phyloP scores from a whole-genome alignment of 257 asterid species.

The Penstemon newberryi region DNA sequence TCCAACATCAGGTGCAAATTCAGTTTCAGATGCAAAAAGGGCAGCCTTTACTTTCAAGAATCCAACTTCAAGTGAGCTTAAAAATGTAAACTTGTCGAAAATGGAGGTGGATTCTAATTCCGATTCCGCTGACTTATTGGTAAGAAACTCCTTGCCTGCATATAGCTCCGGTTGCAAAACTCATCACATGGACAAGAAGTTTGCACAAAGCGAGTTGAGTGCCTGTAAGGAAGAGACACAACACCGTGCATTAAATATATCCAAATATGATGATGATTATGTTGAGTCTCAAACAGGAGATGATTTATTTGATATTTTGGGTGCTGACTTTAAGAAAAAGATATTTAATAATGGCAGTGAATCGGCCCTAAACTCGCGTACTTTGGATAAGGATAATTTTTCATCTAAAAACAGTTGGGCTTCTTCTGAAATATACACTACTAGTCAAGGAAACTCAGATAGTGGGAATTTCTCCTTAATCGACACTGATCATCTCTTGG shows the following conservation, averaged over 20 bases:
- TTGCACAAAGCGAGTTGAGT: conserved; percentile 25
- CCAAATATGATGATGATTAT: conserved; percentile 35
- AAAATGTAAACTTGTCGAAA: conserved; percentile 28
- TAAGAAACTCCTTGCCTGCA: conserved; percentile 23
- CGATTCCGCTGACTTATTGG: conserved; percentile 23
- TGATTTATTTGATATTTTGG: conserved; percentile 63
- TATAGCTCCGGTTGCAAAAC: conserved; percentile 16
- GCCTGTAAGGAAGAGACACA: conserved; percentile 19
- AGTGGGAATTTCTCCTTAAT: conserved; percentile 37
- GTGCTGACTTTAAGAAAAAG: conserved; percentile 51
- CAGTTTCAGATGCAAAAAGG: conserved; percentile 28
- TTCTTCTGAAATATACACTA: conserved; percentile 35
- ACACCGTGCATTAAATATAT: conserved; percentile 21
- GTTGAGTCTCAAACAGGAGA: conserved; percentile 45
- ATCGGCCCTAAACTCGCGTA: conserved; percentile 26
- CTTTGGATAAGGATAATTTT: conserved; percentile 30
- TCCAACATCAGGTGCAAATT: conserved; percentile 24
- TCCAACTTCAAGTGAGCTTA: conserved; percentile 22
- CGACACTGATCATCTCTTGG: conserved; percentile 51
- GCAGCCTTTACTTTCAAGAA: conserved; percentile 21
- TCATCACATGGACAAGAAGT: conserved; percentile 26
- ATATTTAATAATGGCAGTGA: conserved; percentile 31
- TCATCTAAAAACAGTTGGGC: conserved; percentile 30
- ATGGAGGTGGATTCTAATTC: conserved; percentile 27
- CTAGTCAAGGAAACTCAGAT: conserved; percentile 41